Evolutionary conservation across 2,329 filamentous ascomycete species (phyloP), one percentile per base, ranked within the genome.

Genomic region (Colletotrichum brevisporum): DNA sequence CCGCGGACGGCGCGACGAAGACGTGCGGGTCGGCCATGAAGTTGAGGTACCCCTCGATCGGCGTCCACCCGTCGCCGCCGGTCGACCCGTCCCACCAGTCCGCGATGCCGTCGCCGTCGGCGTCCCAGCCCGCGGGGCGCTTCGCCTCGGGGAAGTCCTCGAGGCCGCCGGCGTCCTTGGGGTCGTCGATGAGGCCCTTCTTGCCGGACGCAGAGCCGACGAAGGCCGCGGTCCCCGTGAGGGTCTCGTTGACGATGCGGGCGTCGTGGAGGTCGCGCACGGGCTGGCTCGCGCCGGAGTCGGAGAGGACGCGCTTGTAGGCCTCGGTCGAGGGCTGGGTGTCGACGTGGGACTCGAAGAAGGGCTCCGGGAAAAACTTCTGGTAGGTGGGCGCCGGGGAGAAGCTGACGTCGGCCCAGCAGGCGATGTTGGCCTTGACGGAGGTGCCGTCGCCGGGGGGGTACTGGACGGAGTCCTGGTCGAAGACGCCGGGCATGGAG

Each of bases 31-130:
- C 77, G 16, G 77, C 77, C 77, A 79, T 77, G 70, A 78, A 79
- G 68, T 79, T 78, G 6, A 79, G 63, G 53, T 78, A 79, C 2
- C 78, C 77, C 58, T 79, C 78, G 5, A 79, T 72, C 2, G 74
- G 58, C 24, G 76, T 78, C 43, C 76, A 79, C 0, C 77, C 78
- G 3, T 71, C 74, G 2, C 77, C 77, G 5, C 76, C 76, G 2
- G 76, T 79, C 2, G 74, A 75, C 1, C 76, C 77, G 52, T 77
- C 77, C 77, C 77, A 79, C 78, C 78, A 79, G 64, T 79, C 78
- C 2, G 77, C 77, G 41, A 80, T 76, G 16, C 78, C 78, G 55
- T 80, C 77, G 6, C 72, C 71, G 53, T 80, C 69, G 5, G 76
- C 75, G 56, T 80, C 78, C 78, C 78, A 79, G n/a, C 56, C 62